Conservation (phyloP, 2,329 filamentous ascomycete genomes). For the Aureobasidium melanogenum region DNA sequence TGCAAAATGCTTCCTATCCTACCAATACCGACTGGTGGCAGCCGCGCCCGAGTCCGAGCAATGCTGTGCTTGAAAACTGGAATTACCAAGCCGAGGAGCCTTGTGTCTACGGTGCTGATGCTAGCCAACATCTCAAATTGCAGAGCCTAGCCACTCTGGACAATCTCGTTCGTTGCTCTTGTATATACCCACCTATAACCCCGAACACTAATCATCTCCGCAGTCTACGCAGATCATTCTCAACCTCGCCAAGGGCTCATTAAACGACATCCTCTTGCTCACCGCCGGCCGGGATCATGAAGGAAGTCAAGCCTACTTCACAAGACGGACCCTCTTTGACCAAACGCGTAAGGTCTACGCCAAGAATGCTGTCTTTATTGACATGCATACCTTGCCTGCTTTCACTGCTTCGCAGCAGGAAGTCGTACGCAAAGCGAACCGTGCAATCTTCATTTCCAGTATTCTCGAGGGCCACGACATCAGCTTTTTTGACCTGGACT, state of each 20-base stretch:
- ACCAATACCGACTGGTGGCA: not conserved
- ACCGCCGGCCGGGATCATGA: slow-evolving; percentile 47
- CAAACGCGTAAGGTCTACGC: slow-evolving; percentile 55
- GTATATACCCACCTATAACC: not conserved
- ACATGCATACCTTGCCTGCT: slow-evolving; percentile 29
- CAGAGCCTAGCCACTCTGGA: slow-evolving; percentile 54
- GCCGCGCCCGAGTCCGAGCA: not conserved
- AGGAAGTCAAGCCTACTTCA: slow-evolving; percentile 50
- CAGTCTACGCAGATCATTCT: slow-evolving; percentile 50
- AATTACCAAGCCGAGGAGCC: slow-evolving; percentile 8
- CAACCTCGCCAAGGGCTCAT: slow-evolving; percentile 48
- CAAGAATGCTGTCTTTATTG: slow-evolving; percentile 44
- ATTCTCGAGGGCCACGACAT: slow-evolving; percentile 54
- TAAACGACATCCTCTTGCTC: slow-evolving; percentile 48
- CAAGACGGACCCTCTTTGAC: slow-evolving; percentile 53
- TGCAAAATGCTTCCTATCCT: not conserved
- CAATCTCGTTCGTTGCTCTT: slow-evolving; percentile 32
- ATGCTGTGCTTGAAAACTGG: not conserved
- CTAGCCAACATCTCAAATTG: slow-evolving; percentile 42
- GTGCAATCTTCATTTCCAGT: slow-evolving; percentile 55
- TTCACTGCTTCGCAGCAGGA: slow-evolving; percentile 41
- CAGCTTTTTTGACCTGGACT: slow-evolving; percentile 54
- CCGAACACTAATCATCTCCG: not conserved
- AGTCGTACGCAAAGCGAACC: slow-evolving; percentile 54
- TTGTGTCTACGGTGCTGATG: slow-evolving; percentile 29